Evolutionary conservation across 2,329 filamentous ascomycete species (phyloP), one percentile per base, ranked within the genome.

Genomic region (Pestalotiopsis sp.): DNA sequence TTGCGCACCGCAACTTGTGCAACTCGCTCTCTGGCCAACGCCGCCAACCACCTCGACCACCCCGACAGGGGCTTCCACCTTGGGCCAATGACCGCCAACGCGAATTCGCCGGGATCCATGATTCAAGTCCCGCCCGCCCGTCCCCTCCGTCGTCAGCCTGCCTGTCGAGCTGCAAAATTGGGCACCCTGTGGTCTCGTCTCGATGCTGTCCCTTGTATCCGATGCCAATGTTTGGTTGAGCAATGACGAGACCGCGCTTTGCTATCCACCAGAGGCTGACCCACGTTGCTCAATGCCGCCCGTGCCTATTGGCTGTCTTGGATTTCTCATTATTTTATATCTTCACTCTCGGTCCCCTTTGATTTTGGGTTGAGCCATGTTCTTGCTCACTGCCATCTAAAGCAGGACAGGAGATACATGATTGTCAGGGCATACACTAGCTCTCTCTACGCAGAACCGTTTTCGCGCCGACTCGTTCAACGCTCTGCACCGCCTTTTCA

Each of bases 211-310:
- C 64, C 14, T 44, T 65, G 30, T 30, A 7, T 40, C 48, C 38
- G 52, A 58, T 58, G 13, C 17, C 17, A 14, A 35, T 55, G 7
- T 3, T 7, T 58, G 6, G 22, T 13, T 48, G 40, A 48, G 39
- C 64, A 39, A 52, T 65, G 22, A 35, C 24, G 38, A 30, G 24
- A 17, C 20, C 38, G 20, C 24, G 30, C 55, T 26, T 11, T 22
- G n/a, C 44, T 65, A 26, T 57, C 44, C 64, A 30, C 48, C 48
- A 14, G n/a, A 30, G 38, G 20, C 24, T 38, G 64, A 52, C 64
- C 64, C 64, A 65, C 62, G 62, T 65, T 65, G 60, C 58, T 22
- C 55, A n/a, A 13, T 22, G 55, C 24, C 20, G 17, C 13, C 20
- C 11, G 9, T 13, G 11, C 20, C 55, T 26, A 57, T 57, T 57